A percentile compares a stretch with the other conserved stretches of the same genome.
These are phyloP conservation scores for Paramecium octaurelia DNA, from an alignment of 73 alveolate species.

Conservation along the genomic window DNA sequence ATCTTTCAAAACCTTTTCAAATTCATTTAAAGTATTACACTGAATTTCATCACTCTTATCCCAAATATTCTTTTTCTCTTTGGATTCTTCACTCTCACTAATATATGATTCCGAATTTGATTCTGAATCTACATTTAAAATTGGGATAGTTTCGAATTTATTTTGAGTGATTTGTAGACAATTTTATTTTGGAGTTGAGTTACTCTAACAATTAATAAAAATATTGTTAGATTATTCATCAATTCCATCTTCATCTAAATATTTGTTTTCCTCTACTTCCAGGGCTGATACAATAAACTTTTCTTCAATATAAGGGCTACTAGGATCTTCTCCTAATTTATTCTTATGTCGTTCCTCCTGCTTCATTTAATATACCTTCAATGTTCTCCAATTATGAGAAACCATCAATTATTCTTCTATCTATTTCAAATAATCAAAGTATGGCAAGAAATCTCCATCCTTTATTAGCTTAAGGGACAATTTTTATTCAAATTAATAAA, in stretches of 20 bases:
- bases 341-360: not conserved
- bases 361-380: not conserved
- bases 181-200: not conserved
- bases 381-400: not conserved
- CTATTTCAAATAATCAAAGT: not conserved
- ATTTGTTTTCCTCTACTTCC: not conserved
- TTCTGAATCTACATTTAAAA: not conserved
- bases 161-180: not conserved
- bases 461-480: not conserved
- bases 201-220: not conserved
- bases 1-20: not conserved
- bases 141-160: not conserved
- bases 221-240: not conserved
- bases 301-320: not conserved
- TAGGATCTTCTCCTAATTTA: not conserved
- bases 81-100: not conserved
- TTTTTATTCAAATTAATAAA: not conserved
- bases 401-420: not conserved
- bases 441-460: not conserved
- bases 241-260: not conserved
- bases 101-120: not conserved
- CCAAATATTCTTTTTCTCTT: not conserved
- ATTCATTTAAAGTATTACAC: not conserved
- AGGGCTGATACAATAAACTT: not conserved
- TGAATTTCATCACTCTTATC: not conserved